Base-by-base conservation (phyloP, 495 filamentous ascomycete species). In the Paragyromitra xinjiangensis region DNA sequence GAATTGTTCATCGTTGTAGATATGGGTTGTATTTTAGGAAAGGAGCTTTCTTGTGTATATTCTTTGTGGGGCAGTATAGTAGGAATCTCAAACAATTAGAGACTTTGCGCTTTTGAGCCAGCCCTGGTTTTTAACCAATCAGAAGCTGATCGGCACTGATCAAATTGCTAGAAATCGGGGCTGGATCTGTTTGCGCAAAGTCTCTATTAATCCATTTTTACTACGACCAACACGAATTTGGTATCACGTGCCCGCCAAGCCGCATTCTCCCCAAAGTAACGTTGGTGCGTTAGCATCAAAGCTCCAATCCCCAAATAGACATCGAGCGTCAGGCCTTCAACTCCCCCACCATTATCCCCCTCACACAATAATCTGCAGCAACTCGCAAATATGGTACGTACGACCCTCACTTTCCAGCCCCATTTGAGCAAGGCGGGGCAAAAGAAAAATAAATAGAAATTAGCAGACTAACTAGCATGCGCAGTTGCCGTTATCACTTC, bases 401-500 rank as follows among this genome's bases (percentile, higher is more conserved):
- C 26, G 16, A 3, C 40, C 24, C 42, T 5, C 14, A 6, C 24
- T 5, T 12, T 45, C 5, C 6, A 34, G 29, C 44, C n/a, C n/a
- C 42, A 6, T 34, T 9, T 39, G 12, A 62, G 26, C 1, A 4
- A 37, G 14, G 19, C 4, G 39, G 58, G n/a, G 9, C 22, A 6
- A 8, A 14, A 12, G 11, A 71, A 71, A 39, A 11, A 40, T 29
- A 29, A 58, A 26, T 22, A 58, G 26, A 19, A 56, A 48, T 62
- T 40, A 51, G 24, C 51, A 53, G 24, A 48, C 53, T 70, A 19
- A 74, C 65, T 55, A 11, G 63, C 7, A 34, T 69, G 12, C 19
- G 34, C 29, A 98, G 95, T 86, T 99, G 73, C 95, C 95, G 73
- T 88, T 98, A 76, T 96, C 94, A 69, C 91, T 99, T 44, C 87